These are phyloP conservation scores for Rhizopogon sp. DNA, from an alignment of 768 basidiomycete species.

Conservation along the genomic window DNA sequence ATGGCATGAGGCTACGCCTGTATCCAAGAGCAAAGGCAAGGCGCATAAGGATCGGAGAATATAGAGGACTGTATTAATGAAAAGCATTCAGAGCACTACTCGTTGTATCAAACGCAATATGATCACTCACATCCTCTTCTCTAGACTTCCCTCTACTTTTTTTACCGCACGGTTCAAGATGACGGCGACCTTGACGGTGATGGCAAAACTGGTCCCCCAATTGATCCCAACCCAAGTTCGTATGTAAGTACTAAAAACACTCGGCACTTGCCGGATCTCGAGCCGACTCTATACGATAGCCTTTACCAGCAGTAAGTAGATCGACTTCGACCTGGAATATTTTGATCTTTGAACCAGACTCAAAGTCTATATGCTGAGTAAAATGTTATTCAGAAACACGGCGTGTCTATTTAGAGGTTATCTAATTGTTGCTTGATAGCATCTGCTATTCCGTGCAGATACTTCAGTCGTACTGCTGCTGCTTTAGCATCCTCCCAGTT, in stretches of 20 bases:
- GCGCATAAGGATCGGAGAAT: constrained; percentile 39
- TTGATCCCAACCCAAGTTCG: too few relatives aligned
- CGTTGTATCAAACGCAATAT: background rate
- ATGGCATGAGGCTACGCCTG: constrained; percentile 57
- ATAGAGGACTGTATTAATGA: background rate
- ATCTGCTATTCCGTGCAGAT: constrained; percentile 59
- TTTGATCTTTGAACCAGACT: too few relatives aligned
- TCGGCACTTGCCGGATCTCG: background rate
- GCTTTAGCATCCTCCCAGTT: constrained; percentile 56
- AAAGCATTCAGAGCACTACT: background rate
- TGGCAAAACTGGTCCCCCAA: background rate
- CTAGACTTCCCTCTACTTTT: background rate
- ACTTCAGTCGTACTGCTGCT: constrained; percentile 66
- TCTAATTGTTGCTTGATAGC: constrained; percentile 15
- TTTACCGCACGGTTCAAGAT: background rate
- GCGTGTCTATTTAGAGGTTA: background rate
- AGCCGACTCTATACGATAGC: too few relatives aligned
- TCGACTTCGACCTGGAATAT: too few relatives aligned
- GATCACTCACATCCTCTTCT: background rate
- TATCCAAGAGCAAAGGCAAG: constrained; percentile 40
- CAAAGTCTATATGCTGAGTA: too few relatives aligned
- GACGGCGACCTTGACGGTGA: background rate
- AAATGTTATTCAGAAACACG: too few relatives aligned
- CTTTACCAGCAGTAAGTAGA: too few relatives aligned
- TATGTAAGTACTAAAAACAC: background rate